These are phyloP conservation scores for Fusarium floridanum DNA, from an alignment of 2,329 filamentous ascomycete species.

Conservation along the genomic window DNA sequence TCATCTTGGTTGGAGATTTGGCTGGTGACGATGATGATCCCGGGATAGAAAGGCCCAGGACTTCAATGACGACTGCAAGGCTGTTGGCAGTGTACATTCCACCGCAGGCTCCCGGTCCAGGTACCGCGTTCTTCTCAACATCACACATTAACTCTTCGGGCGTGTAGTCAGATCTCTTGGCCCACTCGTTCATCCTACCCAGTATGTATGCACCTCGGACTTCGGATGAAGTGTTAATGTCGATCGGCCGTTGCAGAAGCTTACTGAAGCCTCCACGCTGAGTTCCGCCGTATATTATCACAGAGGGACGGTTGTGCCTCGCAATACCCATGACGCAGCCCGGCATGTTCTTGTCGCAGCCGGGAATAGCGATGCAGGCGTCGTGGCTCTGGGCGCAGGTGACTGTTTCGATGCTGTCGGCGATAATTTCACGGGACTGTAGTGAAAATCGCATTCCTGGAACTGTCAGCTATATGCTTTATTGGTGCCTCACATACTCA, in stretches of 20 bases:
- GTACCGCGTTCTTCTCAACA: background rate
- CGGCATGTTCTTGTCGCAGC: background rate
- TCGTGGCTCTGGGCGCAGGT: background rate
- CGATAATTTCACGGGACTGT: background rate
- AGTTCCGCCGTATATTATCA: background rate
- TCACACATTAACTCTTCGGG: background rate
- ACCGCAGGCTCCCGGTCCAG: background rate
- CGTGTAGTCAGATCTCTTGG: background rate
- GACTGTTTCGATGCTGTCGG: conserved; percentile 1
- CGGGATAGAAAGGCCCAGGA: background rate
- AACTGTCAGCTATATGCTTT: background rate
- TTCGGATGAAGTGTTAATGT: background rate
- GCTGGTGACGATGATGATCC: background rate
- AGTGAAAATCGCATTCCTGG: background rate
- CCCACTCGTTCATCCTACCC: background rate
- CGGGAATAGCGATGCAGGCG: background rate
- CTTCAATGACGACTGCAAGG: background rate
- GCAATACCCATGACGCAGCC: background rate
- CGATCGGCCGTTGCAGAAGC: background rate
- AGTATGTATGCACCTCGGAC: background rate
- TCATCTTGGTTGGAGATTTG: background rate
- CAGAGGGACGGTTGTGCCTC: background rate
- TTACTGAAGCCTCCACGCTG: background rate
- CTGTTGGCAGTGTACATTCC: conserved; percentile 2
- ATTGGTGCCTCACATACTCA: background rate